Percentiles rank a stretch among this genome's conserved stretches.
Evolutionary conservation across 169 alveolate genomes (phyloP).

Genomic region (Plasmodium vinckei): DNA sequence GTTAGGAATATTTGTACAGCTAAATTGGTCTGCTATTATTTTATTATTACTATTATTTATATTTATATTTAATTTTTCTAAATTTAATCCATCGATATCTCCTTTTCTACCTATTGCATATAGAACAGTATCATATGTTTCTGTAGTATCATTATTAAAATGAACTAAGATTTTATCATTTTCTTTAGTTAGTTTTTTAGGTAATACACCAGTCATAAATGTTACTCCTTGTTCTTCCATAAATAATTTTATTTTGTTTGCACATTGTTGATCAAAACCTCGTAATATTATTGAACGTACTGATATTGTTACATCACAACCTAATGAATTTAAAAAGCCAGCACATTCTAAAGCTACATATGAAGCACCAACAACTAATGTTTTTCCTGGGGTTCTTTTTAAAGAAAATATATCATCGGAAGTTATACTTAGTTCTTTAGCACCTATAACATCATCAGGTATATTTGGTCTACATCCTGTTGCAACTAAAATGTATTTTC

Average conservation of each 20-base stretch:
- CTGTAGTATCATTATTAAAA: constrained; percentile 86
- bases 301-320: constrained; percentile 92
- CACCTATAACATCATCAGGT: constrained; percentile 92
- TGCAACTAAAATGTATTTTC: constrained; percentile 93
- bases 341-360: constrained; percentile 99
- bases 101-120: constrained; percentile 98
- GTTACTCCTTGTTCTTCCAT: constrained; percentile 93
- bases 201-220: constrained; percentile 91
- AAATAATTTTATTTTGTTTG: constrained; percentile 87
- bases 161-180: constrained; percentile 81
- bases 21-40: constrained; percentile 91
- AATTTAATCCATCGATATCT: constrained; percentile 86
- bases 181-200: constrained; percentile 89
- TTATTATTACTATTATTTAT: constrained; percentile 83
- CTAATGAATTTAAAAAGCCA: constrained; percentile 95
- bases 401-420: constrained; percentile 96
- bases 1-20: constrained; percentile 90
- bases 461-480: constrained; percentile 96
- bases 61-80: constrained; percentile 72
- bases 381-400: constrained; percentile 93
- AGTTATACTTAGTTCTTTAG: constrained; percentile 94
- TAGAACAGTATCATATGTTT: constrained; percentile 94
- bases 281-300: constrained; percentile 95
- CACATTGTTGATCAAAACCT: constrained; percentile 97
- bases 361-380: constrained; percentile 97